These are phyloP conservation scores for Rhynchospora pubera DNA, from an alignment of 176 grass and related monocot species.

Conservation along the genomic window DNA sequence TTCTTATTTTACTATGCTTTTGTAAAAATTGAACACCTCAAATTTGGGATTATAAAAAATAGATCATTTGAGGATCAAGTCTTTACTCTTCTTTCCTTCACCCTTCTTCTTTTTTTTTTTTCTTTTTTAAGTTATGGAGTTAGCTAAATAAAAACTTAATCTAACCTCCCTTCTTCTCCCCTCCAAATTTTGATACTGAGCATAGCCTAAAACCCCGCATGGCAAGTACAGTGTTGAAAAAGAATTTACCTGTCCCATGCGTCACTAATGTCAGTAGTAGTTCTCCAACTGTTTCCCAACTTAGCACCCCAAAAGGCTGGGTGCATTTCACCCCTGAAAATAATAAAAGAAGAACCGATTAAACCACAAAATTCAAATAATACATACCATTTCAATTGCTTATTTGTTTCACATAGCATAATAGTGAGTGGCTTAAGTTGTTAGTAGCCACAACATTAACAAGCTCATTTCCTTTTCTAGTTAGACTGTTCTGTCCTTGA, in stretches of 20 bases:
- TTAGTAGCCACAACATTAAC: no score
- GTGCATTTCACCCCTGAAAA: conserved; percentile 89
- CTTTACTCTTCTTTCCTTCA: no score
- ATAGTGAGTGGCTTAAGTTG: not conserved
- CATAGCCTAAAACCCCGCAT: not conserved
- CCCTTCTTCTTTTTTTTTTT: no score
- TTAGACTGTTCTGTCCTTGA: not conserved
- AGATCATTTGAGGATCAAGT: no score
- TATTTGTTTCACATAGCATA: not conserved
- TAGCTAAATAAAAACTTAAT: no score
- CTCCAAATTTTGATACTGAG: no score
- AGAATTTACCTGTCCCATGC: conserved; percentile 51
- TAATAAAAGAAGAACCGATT: not conserved
- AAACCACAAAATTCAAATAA: not conserved
- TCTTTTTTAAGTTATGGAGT: no score
- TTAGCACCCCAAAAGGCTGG: conserved; percentile 63
- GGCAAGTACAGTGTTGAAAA: not conserved
- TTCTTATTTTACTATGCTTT: no score
- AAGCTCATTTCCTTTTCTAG: no score
- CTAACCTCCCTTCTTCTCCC: no score
- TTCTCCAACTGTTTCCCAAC: conserved; percentile 91
- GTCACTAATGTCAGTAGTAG: conserved; percentile 73
- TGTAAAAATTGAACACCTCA: no score
- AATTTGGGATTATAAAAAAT: no score
- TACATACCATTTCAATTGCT: not conserved